These are phyloP conservation scores for Chaetothyriales sp. DNA, from an alignment of 2,329 filamentous ascomycete genomes.

Conservation along the genomic window DNA sequence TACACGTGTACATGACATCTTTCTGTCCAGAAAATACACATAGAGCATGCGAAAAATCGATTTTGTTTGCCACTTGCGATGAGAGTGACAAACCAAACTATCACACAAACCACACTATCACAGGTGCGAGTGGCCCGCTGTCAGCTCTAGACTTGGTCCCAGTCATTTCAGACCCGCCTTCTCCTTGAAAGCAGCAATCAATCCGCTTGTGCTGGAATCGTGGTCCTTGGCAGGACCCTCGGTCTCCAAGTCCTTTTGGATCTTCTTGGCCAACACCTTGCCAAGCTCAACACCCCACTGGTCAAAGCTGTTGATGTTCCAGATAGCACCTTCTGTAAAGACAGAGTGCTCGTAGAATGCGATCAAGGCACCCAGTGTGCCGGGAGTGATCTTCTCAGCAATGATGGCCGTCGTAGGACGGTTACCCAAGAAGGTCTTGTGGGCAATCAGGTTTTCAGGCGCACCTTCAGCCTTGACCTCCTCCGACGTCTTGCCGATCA, in stretches of 20 bases:
- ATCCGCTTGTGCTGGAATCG: slow-evolving; percentile 72
- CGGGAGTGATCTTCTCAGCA: slow-evolving; percentile 83
- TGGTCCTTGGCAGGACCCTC: slow-evolving; percentile 57
- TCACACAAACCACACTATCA: not conserved
- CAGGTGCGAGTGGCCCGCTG: not conserved
- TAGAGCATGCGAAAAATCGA: not conserved
- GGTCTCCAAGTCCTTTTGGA: slow-evolving; percentile 65
- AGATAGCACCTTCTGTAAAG: slow-evolving; percentile 92
- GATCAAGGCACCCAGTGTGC: slow-evolving; percentile 83
- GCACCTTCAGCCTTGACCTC: slow-evolving; percentile 34
- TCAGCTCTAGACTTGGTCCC: not conserved
- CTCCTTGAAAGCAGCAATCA: slow-evolving; percentile 88
- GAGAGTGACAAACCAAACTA: too few species aligned
- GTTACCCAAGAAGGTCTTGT: slow-evolving; percentile 99
- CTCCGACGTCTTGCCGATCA: slow-evolving; percentile 39
- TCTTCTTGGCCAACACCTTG: slow-evolving; percentile 90
- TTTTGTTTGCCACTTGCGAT: too few species aligned
- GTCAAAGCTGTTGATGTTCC: slow-evolving; percentile 99
- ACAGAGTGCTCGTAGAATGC: slow-evolving; percentile 98
- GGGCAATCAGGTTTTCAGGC: slow-evolving; percentile 53
- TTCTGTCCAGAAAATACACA: too few species aligned
- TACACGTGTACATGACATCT: too few species aligned
- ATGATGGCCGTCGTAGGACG: slow-evolving; percentile 91
- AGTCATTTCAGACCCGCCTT: slow-evolving; percentile 32
- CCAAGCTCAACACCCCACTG: slow-evolving; percentile 99